These are phyloP conservation scores for Candida maltosa DNA, from an alignment of 805 yeast genomes.

Conservation along the genomic window DNA sequence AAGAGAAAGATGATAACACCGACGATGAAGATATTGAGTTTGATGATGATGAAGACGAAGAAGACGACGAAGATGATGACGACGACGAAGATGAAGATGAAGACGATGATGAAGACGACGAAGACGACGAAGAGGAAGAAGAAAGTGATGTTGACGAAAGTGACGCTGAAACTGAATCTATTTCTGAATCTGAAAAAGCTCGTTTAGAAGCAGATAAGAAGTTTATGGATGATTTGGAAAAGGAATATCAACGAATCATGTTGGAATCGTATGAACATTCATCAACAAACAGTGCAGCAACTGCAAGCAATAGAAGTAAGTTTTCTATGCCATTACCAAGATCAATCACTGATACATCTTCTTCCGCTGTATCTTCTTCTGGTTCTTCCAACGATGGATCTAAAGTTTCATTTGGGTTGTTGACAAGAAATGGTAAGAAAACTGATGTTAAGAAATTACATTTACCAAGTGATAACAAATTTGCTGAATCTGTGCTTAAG, in stretches of 20 bases:
- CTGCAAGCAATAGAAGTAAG: conserved; percentile 8
- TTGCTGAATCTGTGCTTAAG: conserved; percentile 50
- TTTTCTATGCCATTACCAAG: conserved; percentile 8
- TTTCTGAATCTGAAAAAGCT: conserved; percentile 15
- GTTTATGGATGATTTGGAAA: conserved; percentile 52
- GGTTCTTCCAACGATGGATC: conserved; percentile 6
- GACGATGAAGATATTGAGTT: conserved; percentile 20
- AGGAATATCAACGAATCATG: conserved; percentile 52
- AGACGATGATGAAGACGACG: conserved; percentile 9
- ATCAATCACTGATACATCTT: background rate
- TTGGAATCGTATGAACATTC: conserved; percentile 43
- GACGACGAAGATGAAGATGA: conserved; percentile 14
- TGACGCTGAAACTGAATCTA: conserved; percentile 10
- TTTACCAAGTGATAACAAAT: conserved; percentile 52
- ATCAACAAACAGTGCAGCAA: conserved; percentile 22
- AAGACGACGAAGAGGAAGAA: conserved; percentile 11
- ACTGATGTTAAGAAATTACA: conserved; percentile 39
- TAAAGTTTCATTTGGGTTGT: conserved; percentile 46
- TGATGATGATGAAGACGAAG: conserved; percentile 22
- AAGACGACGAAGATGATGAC: conserved; percentile 25
- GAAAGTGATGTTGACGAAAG: conserved; percentile 8
- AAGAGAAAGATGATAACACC: conserved; percentile 12
- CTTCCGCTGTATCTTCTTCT: background rate
- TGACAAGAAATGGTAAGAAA: conserved; percentile 53
- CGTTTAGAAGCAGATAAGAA: conserved; percentile 41